phyloP scores from a whole-genome alignment of 495 filamentous ascomycete genomes.

The Lasiosphaeria hispida region DNA sequence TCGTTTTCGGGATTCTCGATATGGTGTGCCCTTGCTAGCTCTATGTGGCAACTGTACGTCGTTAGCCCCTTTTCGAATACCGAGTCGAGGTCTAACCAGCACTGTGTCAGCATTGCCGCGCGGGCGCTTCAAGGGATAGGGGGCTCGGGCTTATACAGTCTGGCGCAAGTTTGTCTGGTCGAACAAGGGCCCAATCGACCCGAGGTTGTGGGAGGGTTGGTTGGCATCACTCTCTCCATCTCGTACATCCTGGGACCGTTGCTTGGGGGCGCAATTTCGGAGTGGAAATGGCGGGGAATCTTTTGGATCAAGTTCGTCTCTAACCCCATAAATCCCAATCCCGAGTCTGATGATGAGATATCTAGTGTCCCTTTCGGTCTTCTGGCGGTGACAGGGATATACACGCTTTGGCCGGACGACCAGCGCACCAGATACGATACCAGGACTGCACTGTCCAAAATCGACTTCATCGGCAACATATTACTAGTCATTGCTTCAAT shows the following conservation, averaged over 20 bases:
- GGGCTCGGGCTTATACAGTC: constrained; percentile 56
- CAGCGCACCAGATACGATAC: constrained; percentile 25
- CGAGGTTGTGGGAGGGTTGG: constrained; percentile 41
- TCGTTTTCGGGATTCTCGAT: constrained; percentile 56
- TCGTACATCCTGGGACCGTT: constrained; percentile 60
- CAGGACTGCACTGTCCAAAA: constrained; percentile 31
- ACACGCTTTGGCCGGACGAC: constrained; percentile 48
- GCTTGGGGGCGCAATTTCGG: constrained; percentile 65
- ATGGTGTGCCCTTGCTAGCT: constrained; percentile 53
- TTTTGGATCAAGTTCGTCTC: constrained; percentile 66
- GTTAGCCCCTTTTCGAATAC: background rate
- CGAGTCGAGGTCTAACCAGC: background rate
- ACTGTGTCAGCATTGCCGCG: constrained; percentile 48
- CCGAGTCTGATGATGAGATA: constrained; percentile 53
- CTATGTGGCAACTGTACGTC: constrained; percentile 54
- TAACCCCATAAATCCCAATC: constrained; percentile 51
- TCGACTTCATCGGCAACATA: constrained; percentile 59
- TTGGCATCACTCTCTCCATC: constrained; percentile 44
- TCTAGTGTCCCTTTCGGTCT: constrained; percentile 56
- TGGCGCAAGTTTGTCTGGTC: constrained; percentile 53
- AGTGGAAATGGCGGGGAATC: constrained; percentile 64
- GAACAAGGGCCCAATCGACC: constrained; percentile 53
- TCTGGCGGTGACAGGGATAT: constrained; percentile 53
- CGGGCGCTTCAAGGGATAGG: constrained; percentile 63
- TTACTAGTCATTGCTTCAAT: constrained; percentile 54